phyloP scores from a whole-genome alignment of 805 yeast species.

The Scheffersomyces ergatensis region DNA sequence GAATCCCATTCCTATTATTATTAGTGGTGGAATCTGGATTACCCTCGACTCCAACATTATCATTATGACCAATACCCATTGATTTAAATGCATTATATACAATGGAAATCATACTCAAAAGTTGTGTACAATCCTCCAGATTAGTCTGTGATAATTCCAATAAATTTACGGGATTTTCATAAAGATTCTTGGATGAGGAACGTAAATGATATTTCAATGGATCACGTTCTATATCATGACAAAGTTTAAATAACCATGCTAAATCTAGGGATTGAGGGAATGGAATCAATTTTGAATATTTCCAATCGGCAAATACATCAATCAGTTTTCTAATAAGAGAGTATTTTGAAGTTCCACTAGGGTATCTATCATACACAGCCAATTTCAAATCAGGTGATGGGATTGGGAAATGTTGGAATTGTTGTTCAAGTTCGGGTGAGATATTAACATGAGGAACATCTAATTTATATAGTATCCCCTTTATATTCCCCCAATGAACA shows the following conservation, averaged over 20 bases:
- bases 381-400: constrained; percentile 38
- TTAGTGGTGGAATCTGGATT: too few species aligned
- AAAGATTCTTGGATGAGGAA: constrained; percentile 29
- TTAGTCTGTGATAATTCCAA: constrained; percentile 25
- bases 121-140: constrained; percentile 12
- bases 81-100: constrained; percentile 25
- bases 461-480: constrained; percentile 43
- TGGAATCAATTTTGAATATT: constrained; percentile 38
- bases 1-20: too few species aligned
- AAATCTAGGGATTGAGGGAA: constrained; percentile 22
- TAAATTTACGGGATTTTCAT: constrained; percentile 31
- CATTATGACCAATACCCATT: constrained; percentile 27
- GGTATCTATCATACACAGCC: constrained; percentile 44
- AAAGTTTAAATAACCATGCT: constrained; percentile 34
- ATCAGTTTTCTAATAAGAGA: constrained; percentile 40
- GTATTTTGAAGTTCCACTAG: constrained; percentile 52
- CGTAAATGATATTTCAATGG: constrained; percentile 51
- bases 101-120: constrained; percentile 27
- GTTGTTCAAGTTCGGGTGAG: constrained; percentile 21
- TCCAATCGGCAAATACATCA: constrained; percentile 28
- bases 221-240: constrained; percentile 44
- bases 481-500: constrained; percentile 54
- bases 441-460: constrained; percentile 37
- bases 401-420: constrained; percentile 41
- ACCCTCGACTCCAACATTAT: too few species aligned